A percentile compares a stretch with the other conserved stretches of the same genome.
Evolutionary conservation across 1,284 basidiomycete species (phyloP).

Genomic region (Melampsora americana): DNA sequence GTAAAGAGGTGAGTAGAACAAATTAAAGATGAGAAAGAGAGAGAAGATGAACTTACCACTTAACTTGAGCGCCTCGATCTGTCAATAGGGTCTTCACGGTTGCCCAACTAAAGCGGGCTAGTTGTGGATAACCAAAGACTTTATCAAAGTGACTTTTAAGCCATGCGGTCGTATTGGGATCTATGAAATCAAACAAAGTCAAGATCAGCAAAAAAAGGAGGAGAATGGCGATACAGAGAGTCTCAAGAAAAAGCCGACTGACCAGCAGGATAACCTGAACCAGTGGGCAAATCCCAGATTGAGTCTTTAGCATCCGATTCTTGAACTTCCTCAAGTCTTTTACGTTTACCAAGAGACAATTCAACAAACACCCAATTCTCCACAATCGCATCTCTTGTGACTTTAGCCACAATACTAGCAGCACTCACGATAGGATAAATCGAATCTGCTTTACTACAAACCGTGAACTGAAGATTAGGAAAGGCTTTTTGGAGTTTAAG

Average conservation of each 20-base stretch:
- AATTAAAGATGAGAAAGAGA: constrained; percentile 1
- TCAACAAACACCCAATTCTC: constrained; percentile 69
- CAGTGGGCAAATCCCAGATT: constrained; percentile 21
- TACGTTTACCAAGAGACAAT: constrained; percentile 44
- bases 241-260: constrained; percentile 43
- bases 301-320: not conserved
- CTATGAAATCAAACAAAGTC: constrained; percentile 55
- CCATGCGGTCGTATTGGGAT: constrained; percentile 89
- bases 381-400: constrained; percentile 85
- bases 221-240: not conserved
- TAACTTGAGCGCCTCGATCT: constrained; percentile 69
- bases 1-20: constrained; percentile 10
- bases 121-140: constrained; percentile 85
- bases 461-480: constrained; percentile 78
- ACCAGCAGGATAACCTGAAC: constrained; percentile 68
- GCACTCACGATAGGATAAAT: constrained; percentile 95
- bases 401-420: constrained; percentile 93
- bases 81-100: constrained; percentile 84
- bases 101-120: constrained; percentile 93
- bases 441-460: constrained; percentile 87
- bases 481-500: constrained; percentile 72
- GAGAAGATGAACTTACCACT: constrained; percentile 65
- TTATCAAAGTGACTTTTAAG: constrained; percentile 73
- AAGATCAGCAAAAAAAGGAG: constrained; percentile 30
- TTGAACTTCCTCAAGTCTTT: not conserved